Conservation (phyloP, 1,284 basidiomycete genomes). For the Phellinidium pouzarii region DNA sequence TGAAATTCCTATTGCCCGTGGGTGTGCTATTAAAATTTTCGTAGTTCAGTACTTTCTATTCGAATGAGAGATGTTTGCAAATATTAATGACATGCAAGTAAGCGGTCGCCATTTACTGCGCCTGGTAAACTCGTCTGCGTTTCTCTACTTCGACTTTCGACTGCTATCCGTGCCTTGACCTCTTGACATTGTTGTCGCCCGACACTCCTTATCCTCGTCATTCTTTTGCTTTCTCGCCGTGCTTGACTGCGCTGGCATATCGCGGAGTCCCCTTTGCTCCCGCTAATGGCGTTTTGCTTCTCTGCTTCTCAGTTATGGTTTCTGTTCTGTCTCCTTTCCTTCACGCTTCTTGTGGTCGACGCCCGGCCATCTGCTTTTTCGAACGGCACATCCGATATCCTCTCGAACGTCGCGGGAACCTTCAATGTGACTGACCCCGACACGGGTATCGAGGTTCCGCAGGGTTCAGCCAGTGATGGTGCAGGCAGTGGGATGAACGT, state of each 20-base stretch:
- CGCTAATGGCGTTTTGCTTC: conserved; percentile 2
- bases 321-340: conserved; percentile 2
- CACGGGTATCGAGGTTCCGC: conserved; percentile 38
- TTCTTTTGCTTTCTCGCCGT: conserved; percentile 8
- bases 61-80: too few species aligned
- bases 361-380: conserved; percentile 1
- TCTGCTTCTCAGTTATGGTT: background rate
- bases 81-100: too few species aligned
- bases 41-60: too few species aligned
- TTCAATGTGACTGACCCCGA: conserved; percentile 37
- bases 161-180: conserved; percentile 3
- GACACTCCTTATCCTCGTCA: conserved; percentile 5
- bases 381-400: conserved; percentile 23
- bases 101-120: too few species aligned
- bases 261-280: background rate
- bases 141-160: background rate
- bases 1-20: too few species aligned
- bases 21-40: too few species aligned
- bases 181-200: background rate
- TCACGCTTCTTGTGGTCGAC: background rate
- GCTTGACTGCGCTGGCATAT: conserved; percentile 11
- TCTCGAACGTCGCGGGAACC: conserved; percentile 37
- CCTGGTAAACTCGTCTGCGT: background rate
- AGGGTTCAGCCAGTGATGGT: conserved; percentile 53
- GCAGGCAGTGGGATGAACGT: conserved; percentile 42